Evolutionary conservation across 2,329 filamentous ascomycete species (phyloP), one percentile per base, ranked within the genome.

Genomic region (Trichophyton schoenleinii): DNA sequence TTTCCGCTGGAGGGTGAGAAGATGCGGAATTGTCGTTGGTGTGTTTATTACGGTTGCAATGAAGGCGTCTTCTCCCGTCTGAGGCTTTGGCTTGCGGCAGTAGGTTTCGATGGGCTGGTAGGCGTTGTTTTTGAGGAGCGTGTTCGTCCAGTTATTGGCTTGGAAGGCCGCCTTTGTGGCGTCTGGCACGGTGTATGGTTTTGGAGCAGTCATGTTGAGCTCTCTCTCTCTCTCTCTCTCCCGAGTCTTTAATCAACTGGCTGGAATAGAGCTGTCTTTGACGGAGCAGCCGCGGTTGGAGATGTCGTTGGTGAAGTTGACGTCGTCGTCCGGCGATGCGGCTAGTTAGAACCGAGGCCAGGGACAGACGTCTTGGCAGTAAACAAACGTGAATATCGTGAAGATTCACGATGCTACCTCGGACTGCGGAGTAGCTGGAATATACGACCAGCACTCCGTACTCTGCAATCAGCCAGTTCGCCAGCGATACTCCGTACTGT

Each of bases 41-140:
- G 75, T 75, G 41, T 66, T 71, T 38, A 78, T 65, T 0, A 75
- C 77, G 34, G 67, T 65, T 7, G 72, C 68, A 61, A 78, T 74
- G 68, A 72, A 78, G 59, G 71, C 71, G 61, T 78, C 75, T 69
- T 78, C 76, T 53, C 75, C 74, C 8, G 70, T 70, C 38, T 67
- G 63, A 7, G 70, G 68, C 63, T 78, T 78, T 64, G 69, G 65
- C 9, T 68, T 67, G 9, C 76, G 73, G 1, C 75, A 74, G 63
- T 71, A 73, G 53, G 74, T 76, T 49, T 68, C 67, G 60, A 77
- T 72, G 34, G 72, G 65, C 53, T 66, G 68, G 67, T 77, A 77
- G 63, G 72, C 68, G 20, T 70, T 63, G 18, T 70, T 69, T 49
- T 70, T 65, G 59, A 75, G 67, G 31, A 73, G 67, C 7, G 66